Base-by-base conservation (phyloP, 495 filamentous ascomycete genomes). In the Penicillium chermesinum region DNA sequence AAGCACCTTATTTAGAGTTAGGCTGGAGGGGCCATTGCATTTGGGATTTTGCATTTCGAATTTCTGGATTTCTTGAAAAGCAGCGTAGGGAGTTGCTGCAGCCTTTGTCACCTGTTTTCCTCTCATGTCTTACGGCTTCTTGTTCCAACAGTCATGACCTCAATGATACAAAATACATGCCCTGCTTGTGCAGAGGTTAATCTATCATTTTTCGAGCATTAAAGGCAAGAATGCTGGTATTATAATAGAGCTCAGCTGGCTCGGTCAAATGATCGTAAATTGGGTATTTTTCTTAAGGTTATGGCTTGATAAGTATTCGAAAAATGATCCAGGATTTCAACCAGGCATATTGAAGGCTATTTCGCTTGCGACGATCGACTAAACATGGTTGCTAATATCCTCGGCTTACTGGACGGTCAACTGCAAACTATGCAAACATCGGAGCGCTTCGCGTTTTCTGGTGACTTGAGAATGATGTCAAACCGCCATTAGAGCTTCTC, bases 1-100 rank as follows among this genome's bases (percentile, higher is more conserved):
- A 93, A 93, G 81, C 88, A 93, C 74, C 76, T 93, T 54, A 93
- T 93, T 55, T 93, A 82, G 40, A 32, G 16, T 27, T 38, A 38
- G 27, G 36, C 36, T 32, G 32, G 15, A 33, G 33, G 35, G 16
- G 17, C 50, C 14, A 38, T 47, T 56, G 33, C 41, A 25, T 35
- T 57, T 25, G 50, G 41, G 16, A 14, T 22, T 38, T 41, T 50
- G 35, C 38, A 35, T 44, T 7, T 10, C 32, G 21, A 2, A 25
- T 42, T 49, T 30, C 4, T 30, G 25, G 48, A 30, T 16, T 37
- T 44, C 33, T 41, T 49, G 49, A 27, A 35, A 27, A 33, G 45
- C 45, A 45, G 47, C 35, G 41, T 36, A 22, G 57, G 57, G 64
- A 59, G 58, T 63, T 62, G 44, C 41, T 52, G 58, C 47, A 61